phyloP scores from a whole-genome alignment of 1,284 basidiomycete genomes.

The Papiliotrema terrestris region DNA sequence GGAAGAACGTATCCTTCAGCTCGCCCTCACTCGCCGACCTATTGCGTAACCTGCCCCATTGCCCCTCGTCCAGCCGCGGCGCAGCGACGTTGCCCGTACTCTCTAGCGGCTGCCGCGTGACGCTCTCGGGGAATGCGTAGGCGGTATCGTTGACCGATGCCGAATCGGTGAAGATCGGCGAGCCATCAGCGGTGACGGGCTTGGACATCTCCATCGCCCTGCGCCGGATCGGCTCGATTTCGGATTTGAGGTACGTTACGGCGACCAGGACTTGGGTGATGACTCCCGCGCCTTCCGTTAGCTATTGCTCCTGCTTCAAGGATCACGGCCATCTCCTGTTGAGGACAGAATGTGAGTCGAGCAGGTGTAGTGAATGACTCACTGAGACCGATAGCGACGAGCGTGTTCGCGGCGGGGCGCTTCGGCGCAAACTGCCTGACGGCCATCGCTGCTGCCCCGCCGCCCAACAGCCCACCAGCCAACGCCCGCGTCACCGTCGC shows the following conservation, averaged over 20 bases:
- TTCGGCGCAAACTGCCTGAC: constrained; percentile 3
- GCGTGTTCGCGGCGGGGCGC: not conserved
- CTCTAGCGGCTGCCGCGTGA: not conserved
- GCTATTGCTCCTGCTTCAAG: not conserved
- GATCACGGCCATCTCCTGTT: not conserved
- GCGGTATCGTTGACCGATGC: not conserved
- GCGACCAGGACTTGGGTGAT: not conserved
- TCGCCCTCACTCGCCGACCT: not conserved
- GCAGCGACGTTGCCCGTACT: not conserved
- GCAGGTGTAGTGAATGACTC: not conserved
- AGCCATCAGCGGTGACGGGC: not conserved
- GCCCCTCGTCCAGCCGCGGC: not conserved
- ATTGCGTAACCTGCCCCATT: not conserved
- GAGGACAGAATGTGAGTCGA: too few relatives aligned
- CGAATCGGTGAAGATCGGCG: not conserved
- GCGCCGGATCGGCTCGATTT: not conserved
- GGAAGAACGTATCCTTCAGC: constrained; percentile 1
- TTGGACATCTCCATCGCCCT: not conserved
- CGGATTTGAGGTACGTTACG: not conserved
- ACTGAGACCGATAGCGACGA: not conserved
- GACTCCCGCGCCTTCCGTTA: not conserved
- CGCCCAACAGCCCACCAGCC: not conserved
- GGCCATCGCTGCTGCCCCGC: not conserved
- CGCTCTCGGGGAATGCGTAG: not conserved
- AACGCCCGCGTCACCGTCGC: not conserved